Base-by-base conservation (phyloP, 805 yeast genomes). In the Candida xiaguanensis region DNA sequence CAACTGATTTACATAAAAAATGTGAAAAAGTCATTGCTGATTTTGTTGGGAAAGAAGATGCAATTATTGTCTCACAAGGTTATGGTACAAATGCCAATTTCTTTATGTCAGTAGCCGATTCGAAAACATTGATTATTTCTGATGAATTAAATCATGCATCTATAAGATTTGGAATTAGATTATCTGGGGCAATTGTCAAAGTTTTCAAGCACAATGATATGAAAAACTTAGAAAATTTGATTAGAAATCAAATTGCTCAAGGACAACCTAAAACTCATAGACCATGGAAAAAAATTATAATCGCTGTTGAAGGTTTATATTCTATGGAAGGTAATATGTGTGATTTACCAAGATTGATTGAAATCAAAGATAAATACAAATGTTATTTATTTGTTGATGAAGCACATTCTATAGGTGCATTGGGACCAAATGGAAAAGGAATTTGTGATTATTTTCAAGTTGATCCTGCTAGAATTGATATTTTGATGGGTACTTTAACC, bases 391-490 rank as follows among this genome's bases (percentile, higher is more conserved):
- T 85, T 55, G 85, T 95, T 45, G 99, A 93, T 61, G 99, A 93
- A 63, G 99, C 99, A 9, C 99, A 93, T 62, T 91, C 98, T 4
- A 84, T 93, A 54, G 99, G 99, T 53, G 99, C 99, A n/a, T 75
- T 93, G 66, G 99, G 99, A 20, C 93, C 95, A 31, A 65, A 66
- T 38, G 99, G 99, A 33, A 81, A 85, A 56, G 99, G 99, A 56
- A 84, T 93, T 26, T 90, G 97, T 67, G 98, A 93, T 56, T 86
- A 87, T 65, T 93, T 85, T 60, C 83, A 82, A 39, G 77, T 93
- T 35, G 75, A 80, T 47, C 91, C 98, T 29, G 58, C 65, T 9
- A 77, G 77, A 31, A 71, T 93, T 41, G 99, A 93, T 64, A 68
- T 93, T 46, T 65, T 93, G 49, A 93, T 93, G 99, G 99, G 99